These are phyloP conservation scores for Fraxinus sp. DNA, from an alignment of 305 asterid genomes.

Conservation along the genomic window DNA sequence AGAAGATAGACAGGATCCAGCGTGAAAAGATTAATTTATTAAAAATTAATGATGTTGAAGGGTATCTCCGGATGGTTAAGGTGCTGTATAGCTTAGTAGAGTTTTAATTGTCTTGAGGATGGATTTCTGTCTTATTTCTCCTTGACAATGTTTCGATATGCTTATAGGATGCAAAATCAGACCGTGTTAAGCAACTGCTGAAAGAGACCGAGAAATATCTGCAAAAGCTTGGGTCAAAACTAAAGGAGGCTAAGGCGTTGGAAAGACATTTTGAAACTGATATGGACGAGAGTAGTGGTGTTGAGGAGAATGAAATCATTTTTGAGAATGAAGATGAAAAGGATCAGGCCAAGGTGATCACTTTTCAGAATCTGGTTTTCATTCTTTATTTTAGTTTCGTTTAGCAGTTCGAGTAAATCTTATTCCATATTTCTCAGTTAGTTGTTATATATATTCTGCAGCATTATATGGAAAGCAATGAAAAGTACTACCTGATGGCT, in stretches of 20 bases:
- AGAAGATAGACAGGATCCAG: slow-evolving; percentile 97
- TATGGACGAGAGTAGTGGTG: slow-evolving; percentile 51
- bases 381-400: slow-evolving; percentile 23
- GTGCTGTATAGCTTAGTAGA: slow-evolving; percentile 39
- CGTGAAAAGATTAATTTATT: slow-evolving; percentile 95
- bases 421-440: slow-evolving; percentile 20
- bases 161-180: slow-evolving; percentile 93
- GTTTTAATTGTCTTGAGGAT: slow-evolving; percentile 10
- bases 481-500: slow-evolving; percentile 97
- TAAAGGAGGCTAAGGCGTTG: slow-evolving; percentile 79
- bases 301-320: no score
- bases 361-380: slow-evolving; percentile 15
- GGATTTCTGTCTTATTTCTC: slow-evolving; percentile 11
- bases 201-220: slow-evolving; percentile 98
- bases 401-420: background rate
- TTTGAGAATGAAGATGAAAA: no score
- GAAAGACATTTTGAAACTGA: slow-evolving; percentile 71
- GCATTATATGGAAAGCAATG: slow-evolving; percentile 99
- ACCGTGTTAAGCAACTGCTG: slow-evolving; percentile 81
- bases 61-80: slow-evolving; percentile 99
- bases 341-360: slow-evolving; percentile 92
- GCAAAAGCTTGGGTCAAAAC: slow-evolving; percentile 85
- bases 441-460: slow-evolving; percentile 50
- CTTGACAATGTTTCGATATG: slow-evolving; percentile 28
- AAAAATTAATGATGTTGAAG: slow-evolving; percentile 98